Base-by-base conservation (phyloP, 164 flowering plant species). In the Tetracentron sinense region DNA sequence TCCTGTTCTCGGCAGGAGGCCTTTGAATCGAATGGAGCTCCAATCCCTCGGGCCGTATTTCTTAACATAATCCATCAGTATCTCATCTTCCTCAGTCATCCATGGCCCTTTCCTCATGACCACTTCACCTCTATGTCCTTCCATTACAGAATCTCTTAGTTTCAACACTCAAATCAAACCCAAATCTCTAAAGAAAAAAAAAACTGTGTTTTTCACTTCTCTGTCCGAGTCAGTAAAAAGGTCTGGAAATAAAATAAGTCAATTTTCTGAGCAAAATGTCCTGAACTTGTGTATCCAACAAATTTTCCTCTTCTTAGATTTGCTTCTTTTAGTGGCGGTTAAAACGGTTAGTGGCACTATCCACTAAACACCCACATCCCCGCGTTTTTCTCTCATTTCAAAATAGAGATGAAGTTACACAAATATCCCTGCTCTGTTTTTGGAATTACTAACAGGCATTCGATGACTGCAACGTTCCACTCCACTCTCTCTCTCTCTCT, bases 1-100 rank as follows among this genome's bases (percentile, higher is more conserved):
- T 48, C 98, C 97, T 11, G 97, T 91, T n/a, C 97, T 76, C 0
- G 74, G 91, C 44, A 94, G 63, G 26, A 94, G 84, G 31, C 96
- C 95, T 76, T 89, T 91, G 96, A 96, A 89, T 85, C 93, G 94
- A 87, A 94, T 89, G 85, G 97, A 87, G 95, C 98, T 91, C 98
- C 96, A 91, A 60, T 91, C 97, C 61, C 95, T 68, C 0, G 98
- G 95, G 7, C 98, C 98, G 51, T 81, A 80, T 51, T 75, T 81
- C 60, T 74, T 77, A 3, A 90, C 96, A 65, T 85, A 89, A 66
- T 79, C 82, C 27, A 86, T 63, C 42, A 92, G 75, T n/a, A 92
- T 86, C 58, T 85, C 81, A 49, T 92, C 96, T 72, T 92, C 96
- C 69, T 90, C 96, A 2, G 84, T 79, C 68, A 82, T 88, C 96